Conservation (phyloP, 768 basidiomycete genomes). For the Podaxis sp. region DNA sequence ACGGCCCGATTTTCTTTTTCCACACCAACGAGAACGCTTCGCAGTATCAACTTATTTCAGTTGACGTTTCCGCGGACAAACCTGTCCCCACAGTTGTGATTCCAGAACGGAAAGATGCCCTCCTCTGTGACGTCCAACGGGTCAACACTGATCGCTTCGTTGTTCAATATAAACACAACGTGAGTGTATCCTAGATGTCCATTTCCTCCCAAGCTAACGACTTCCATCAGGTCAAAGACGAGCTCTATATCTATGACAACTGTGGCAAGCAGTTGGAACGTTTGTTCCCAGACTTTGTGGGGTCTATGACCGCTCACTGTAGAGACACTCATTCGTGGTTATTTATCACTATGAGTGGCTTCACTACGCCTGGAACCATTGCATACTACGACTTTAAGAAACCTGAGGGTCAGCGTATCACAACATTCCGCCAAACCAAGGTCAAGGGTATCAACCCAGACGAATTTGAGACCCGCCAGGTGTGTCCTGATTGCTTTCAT, state of each 20-base stretch:
- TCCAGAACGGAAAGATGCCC: slow-evolving; percentile 57
- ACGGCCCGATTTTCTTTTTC: slow-evolving; percentile 61
- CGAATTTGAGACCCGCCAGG: slow-evolving; percentile 71
- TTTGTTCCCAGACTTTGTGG: slow-evolving; percentile 66
- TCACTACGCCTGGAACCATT: slow-evolving; percentile 69
- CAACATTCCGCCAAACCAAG: slow-evolving; percentile 52
- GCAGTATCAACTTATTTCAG: slow-evolving; percentile 60
- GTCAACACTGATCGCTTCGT: slow-evolving; percentile 58
- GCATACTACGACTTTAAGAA: slow-evolving; percentile 63
- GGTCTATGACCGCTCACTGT: slow-evolving; percentile 51
- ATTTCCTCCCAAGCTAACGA: slow-evolving; percentile 7
- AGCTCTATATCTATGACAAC: slow-evolving; percentile 68
- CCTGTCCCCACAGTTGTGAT: slow-evolving; percentile 55
- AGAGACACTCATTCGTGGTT: slow-evolving; percentile 56
- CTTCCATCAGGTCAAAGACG: slow-evolving; percentile 65
- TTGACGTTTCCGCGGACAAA: slow-evolving; percentile 55
- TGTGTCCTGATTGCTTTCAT: slow-evolving; percentile 19
- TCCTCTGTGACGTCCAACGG: slow-evolving; percentile 45
- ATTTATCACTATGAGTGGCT: slow-evolving; percentile 63
- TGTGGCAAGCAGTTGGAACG: slow-evolving; percentile 52
- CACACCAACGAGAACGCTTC: slow-evolving; percentile 67
- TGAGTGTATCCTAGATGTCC: slow-evolving; percentile 28
- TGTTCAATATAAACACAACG: slow-evolving; percentile 70
- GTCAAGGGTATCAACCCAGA: slow-evolving; percentile 61
- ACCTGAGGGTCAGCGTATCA: slow-evolving; percentile 50